Base-by-base conservation (phyloP, 352 stramenopile genomes). In the Pythium guiyangense region DNA sequence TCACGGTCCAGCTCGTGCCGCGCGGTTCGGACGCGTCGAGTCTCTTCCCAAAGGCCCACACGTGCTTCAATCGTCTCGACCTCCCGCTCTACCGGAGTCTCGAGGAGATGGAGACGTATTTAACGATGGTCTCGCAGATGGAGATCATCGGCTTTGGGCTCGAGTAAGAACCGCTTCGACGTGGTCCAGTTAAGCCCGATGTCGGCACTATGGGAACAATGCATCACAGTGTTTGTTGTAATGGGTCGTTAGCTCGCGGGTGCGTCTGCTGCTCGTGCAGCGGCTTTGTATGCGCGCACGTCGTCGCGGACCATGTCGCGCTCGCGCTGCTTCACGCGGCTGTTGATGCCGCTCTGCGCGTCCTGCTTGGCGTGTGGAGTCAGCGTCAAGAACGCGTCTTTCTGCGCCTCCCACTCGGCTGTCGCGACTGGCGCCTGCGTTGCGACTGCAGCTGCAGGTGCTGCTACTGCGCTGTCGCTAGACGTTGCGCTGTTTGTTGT, bases 61-160 rank as follows among this genome's bases (percentile, higher is more conserved):
- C 84, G 44, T 94, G 84, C 64, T 94, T 94, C 58, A 94, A 94
- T 57, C 72, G 84, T 18, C 77, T 92, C 44, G 82, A 92, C 46
- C 69, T 92, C 35, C 82, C 82, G 40, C 60, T 88, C 48, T 92
- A 92, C 63, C 66, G 66, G 49, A 60, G 62, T 63, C 72, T 82
- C 59, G 74, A 86, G 8, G 80, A 92, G 60, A 63, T 92, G 55
- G 78, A 92, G 56, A 84, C 72, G 44, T 87, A 88, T 58, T 67
- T 92, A 59, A 84, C 77, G n/a, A 79, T 92, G 66, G 82, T 92
- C 26, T 78, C 74, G 49, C 76, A 86, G 74, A 90, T 90, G 80
- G 80, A 90, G 61, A 88, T 90, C 55, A 72, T 81, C 25, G 79
- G 79, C 22, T 90, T 90, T 70, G 79, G 79, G 17, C 76, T 90